Conservation (phyloP, 208 protist genomes). For the Trypanosoma theileri region DNA sequence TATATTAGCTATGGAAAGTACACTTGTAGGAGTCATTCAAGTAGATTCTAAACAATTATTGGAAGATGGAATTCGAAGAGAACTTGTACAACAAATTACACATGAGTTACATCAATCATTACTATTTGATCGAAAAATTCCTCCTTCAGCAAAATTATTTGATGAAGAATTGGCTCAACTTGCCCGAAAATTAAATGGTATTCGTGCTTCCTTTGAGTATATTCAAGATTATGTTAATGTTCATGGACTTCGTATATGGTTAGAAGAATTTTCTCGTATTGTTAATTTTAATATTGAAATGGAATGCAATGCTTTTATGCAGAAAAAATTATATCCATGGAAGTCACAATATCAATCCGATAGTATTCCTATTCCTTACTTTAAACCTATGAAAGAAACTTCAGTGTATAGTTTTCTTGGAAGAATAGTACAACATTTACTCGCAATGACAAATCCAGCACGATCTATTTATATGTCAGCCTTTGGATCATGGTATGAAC, state of each 20-base stretch:
- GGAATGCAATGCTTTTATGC: constrained; percentile 95
- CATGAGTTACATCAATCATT: constrained; percentile 70
- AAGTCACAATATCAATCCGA: constrained; percentile 88
- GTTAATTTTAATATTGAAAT: constrained; percentile 97
- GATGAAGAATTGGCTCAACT: constrained; percentile 83
- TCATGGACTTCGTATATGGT: constrained; percentile 96
- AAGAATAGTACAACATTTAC: constrained; percentile 88
- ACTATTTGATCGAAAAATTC: constrained; percentile 49
- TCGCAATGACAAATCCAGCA: constrained; percentile 80
- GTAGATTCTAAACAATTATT: constrained; percentile 96
- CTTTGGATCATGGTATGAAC: constrained; percentile 88
- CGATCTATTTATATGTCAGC: constrained; percentile 81
- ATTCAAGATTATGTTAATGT: constrained; percentile 98
- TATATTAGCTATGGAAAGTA: constrained; percentile 97
- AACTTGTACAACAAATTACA: constrained; percentile 87
- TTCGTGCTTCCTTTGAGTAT: constrained; percentile 95
- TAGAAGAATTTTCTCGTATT: constrained; percentile 96
- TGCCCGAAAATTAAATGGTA: constrained; percentile 81
- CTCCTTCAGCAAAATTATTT: constrained; percentile 38
- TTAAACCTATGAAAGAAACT: constrained; percentile 43
- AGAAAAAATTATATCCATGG: constrained; percentile 91
- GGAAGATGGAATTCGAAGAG: constrained; percentile 97
- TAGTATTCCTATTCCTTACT: constrained; percentile 94
- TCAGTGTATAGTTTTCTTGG: constrained; percentile 89
- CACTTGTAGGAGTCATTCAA: constrained; percentile 96